Conservation (phyloP, 306 rosid genomes). For the Cucumis cinereus region DNA sequence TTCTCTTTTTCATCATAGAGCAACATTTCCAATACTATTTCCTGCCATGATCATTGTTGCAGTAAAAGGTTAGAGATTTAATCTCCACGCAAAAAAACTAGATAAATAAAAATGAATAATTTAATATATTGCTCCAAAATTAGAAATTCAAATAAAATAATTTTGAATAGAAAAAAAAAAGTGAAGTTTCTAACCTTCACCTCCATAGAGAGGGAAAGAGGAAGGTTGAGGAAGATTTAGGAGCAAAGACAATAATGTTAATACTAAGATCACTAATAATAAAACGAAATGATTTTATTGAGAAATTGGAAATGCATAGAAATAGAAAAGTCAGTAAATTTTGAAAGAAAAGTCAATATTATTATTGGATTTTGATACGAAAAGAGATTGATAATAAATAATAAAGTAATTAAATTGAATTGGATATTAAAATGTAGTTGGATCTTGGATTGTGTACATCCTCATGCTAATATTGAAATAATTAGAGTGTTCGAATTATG, state of each 20-base stretch:
- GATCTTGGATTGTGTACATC: too few relatives aligned
- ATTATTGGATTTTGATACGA: too few relatives aligned
- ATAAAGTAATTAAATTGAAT: too few relatives aligned
- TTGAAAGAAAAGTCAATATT: neutral
- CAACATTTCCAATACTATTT: constrained; percentile 41
- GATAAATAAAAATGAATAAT: neutral
- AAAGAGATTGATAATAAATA: too few relatives aligned
- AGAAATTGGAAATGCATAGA: neutral
- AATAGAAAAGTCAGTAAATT: too few relatives aligned
- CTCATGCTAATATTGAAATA: too few relatives aligned
- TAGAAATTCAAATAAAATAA: neutral
- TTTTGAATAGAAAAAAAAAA: neutral
- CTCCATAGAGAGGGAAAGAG: neutral
- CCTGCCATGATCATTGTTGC: constrained; percentile 20
- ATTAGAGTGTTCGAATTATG: too few relatives aligned
- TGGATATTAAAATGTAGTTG: too few relatives aligned
- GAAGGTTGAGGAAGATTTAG: neutral
- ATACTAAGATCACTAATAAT: neutral
- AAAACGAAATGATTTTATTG: neutral
- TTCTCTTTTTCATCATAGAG: constrained; percentile 30
- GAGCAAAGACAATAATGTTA: neutral
- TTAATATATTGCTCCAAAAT: neutral
- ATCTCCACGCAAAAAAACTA: too few relatives aligned
- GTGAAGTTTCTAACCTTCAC: neutral
- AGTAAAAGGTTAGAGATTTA: too few relatives aligned